Base-by-base conservation (phyloP, 768 basidiomycete species). In the Leccinum rimulosum region DNA sequence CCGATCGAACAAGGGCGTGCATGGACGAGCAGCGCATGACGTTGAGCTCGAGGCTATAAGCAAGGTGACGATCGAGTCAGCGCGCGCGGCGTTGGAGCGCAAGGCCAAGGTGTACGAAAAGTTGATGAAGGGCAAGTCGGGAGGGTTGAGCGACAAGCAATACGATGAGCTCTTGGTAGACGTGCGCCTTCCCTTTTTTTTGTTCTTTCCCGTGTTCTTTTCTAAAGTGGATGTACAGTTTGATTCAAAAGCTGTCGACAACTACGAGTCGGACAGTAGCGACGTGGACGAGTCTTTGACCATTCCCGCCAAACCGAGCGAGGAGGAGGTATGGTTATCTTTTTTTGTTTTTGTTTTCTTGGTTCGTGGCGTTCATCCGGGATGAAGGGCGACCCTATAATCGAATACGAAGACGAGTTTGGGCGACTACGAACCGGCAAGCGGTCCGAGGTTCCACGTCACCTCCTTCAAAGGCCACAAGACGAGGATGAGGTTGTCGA, bases 341-440 rank as follows among this genome's bases (percentile, higher is more conserved):
- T 14, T 52, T 14, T 5, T n/a, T n/a, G n/a, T n/a, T 25, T 25
- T 25, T 6, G 15, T 22, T 22, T 14, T 28, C 27, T 1, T 5
- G 3, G 27, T 25, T 33, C 15, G 15, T 27, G 4, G 6, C 31
- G 6, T 40, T 71, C 2, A 61, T 55, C 50, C 28, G 51, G 28
- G 56, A 9, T 14, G 2, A 54, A 91, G 85, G 80, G 85, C 57
- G 91, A 94, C 64, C 90, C 91, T 11, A 75, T 93, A 31, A 79
- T 93, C 6, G 93, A 94, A 70, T 93, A 93, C 59, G 85, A 88
- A 68, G 93, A 95, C 63, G 93, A 94, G 67, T 92, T 91, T 68
- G 92, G 92, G 36, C 84, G 93, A n/a, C 64, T 84, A 40, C 78
- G 91, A 59, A 89, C 82, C 1, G 84, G 82, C 17, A 80, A 79